Base-by-base conservation (phyloP, 352 stramenopile genomes). In the Globisporangium rhizosaccharum region DNA sequence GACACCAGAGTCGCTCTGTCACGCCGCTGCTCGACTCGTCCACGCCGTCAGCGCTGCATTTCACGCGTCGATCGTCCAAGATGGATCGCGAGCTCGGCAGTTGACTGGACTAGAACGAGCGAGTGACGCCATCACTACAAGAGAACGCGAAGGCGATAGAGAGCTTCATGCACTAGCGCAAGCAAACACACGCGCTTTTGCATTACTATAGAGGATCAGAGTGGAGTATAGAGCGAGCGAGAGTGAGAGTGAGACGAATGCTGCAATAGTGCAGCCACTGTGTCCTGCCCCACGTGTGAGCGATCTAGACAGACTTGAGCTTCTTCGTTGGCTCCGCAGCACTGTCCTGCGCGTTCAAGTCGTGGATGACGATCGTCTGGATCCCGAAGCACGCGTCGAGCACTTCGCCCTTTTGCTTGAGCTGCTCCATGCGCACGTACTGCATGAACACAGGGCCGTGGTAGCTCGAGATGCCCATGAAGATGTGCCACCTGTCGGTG, bases 391-490 rank as follows among this genome's bases (percentile, higher is more conserved):
- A 65, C n/a, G 69, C 75, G 42, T 77, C 57, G 33, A 70, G 61
- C 53, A 92, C 83, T 46, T 73, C 59, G 17, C 71, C 70, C 53
- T 87, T 87, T 45, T 78, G 72, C 68, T 92, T 57, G 12, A 86
- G 76, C 66, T 92, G 73, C 58, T 90, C 79, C 65, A 86, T 82
- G 14, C 84, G 82, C 53, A 92, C 80, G 70, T 89, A 94, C 62
- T 94, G 82, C 84, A 92, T 92, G 51, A 94, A 94, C 26, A 94
- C 76, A 0, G 82, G 80, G 1, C 84, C 84, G 57, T 90, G 71
- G 65, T 94, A 94, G 7, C 66, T 81, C 46, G 79, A 84, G 18
- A 94, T 75, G 39, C 82, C 80, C 71, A 88, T 90, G 66, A 94
- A 86, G 17, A 90, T 67, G 64, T 94, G 84, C 84, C 84, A 94